phyloP scores from a whole-genome alignment of 495 filamentous ascomycete species.

The Neurospora discreta region DNA sequence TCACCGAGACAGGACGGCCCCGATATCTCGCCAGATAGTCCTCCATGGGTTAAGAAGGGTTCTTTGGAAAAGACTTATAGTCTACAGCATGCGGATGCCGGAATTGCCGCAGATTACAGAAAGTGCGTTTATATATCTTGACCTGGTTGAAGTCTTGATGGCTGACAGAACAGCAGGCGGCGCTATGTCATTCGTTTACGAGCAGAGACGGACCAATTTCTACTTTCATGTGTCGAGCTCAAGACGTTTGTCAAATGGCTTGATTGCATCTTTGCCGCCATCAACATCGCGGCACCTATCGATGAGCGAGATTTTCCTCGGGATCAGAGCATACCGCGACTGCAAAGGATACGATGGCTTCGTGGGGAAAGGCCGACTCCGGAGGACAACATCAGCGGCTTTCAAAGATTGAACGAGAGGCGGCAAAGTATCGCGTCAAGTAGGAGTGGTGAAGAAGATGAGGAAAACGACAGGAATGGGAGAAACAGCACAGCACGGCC shows the following conservation, averaged over 20 bases:
- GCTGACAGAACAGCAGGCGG: slow-evolving; percentile 23
- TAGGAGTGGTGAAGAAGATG: background rate
- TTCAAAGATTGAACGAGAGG: slow-evolving; percentile 13
- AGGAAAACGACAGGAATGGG: slow-evolving; percentile 5
- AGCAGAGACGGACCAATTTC: slow-evolving; percentile 52
- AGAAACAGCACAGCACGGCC: background rate
- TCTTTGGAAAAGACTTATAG: slow-evolving; percentile 44
- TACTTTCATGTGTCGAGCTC: slow-evolving; percentile 43
- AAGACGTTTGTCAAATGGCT: slow-evolving; percentile 47
- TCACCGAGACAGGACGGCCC: slow-evolving; percentile 19
- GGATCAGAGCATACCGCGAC: slow-evolving; percentile 39
- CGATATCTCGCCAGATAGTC: slow-evolving; percentile 28
- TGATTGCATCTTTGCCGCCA: slow-evolving; percentile 52
- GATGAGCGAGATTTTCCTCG: slow-evolving; percentile 48
- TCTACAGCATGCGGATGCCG: slow-evolving; percentile 54
- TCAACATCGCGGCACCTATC: slow-evolving; percentile 51
- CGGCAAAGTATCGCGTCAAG: slow-evolving; percentile 1
- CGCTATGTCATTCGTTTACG: slow-evolving; percentile 51
- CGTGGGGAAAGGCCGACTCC: slow-evolving; percentile 18
- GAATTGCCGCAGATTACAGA: slow-evolving; percentile 50
- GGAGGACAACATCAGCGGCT: slow-evolving; percentile 15
- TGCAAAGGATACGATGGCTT: slow-evolving; percentile 29
- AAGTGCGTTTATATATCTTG: slow-evolving; percentile 31
- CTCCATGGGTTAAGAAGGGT: slow-evolving; percentile 31
- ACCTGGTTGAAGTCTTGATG: background rate